These are phyloP conservation scores for Globisporangium lucens DNA, from an alignment of 352 stramenopile species.

Conservation along the genomic window DNA sequence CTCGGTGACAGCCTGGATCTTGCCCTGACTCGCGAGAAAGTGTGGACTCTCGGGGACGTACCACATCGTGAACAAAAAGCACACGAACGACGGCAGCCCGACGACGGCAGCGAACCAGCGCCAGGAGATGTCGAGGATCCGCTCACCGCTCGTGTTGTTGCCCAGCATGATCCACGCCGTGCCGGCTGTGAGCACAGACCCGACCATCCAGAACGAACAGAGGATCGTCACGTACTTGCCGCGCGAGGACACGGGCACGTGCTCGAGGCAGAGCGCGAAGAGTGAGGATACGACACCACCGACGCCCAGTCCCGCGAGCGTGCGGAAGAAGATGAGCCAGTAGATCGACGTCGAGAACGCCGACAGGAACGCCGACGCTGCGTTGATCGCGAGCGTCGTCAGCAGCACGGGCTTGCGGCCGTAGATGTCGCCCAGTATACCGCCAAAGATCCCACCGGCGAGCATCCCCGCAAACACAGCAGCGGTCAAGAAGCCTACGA, in stretches of 20 bases:
- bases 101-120: slow-evolving; percentile 78
- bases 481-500: slow-evolving; percentile 78
- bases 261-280: slow-evolving; percentile 85
- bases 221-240: slow-evolving; percentile 85
- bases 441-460: slow-evolving; percentile 67
- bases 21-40: slow-evolving; percentile 66
- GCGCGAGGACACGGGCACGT: slow-evolving; percentile 64
- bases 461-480: slow-evolving; percentile 91
- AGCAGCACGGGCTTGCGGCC: slow-evolving; percentile 79
- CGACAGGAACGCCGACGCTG: slow-evolving; percentile 67
- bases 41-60: slow-evolving; percentile 85
- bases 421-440: slow-evolving; percentile 74
- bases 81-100: slow-evolving; percentile 68
- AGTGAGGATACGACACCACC: slow-evolving; percentile 84
- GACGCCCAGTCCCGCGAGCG: slow-evolving; percentile 65
- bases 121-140: slow-evolving; percentile 77
- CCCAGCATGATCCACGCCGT: slow-evolving; percentile 86
- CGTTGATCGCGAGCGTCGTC: slow-evolving; percentile 78
- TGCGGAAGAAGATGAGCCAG: slow-evolving; percentile 77
- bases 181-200: slow-evolving; percentile 72
- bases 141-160: slow-evolving; percentile 51
- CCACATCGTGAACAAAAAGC: slow-evolving; percentile 53
- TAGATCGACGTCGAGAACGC: slow-evolving; percentile 64
- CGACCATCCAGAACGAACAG: slow-evolving; percentile 91
- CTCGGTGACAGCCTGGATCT: slow-evolving; percentile 41